Evolutionary conservation across 176 grass and related monocot species (phyloP), one percentile per base, ranked within the genome.

Genomic region (Raddia guianensis): DNA sequence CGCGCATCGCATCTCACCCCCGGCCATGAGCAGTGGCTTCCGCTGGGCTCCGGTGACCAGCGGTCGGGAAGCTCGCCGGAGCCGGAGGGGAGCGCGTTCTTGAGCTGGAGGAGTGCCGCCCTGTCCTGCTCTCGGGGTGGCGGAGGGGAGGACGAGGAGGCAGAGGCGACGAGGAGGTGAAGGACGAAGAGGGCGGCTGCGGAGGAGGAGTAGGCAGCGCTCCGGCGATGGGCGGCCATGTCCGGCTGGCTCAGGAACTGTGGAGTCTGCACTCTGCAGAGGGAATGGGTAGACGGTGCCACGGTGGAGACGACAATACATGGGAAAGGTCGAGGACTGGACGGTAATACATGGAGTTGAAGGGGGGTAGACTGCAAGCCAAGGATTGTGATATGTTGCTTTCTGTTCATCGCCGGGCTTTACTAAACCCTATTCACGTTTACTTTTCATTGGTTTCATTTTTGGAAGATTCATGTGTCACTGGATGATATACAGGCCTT

Each of bases 1-100:
- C 78, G 80, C 68, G 48, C 59, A 71, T 90, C 86, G 84, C 89
- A 97, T 20, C 49, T 73, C 53, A 97, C 89, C 12, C 70, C 89
- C 33, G 8, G 68, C 86, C 89, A 97, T 37, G 75, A 84, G 91
- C 94, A 97, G 84, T 91, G 91, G 76, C 84, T 68, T 12, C 18
- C 63, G 2, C 86, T 68, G 13, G 34, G 66, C 34, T 81, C 73
- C 53, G 35, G 46, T 14, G 78, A 76, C 77, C 82, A 89, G 75
- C 64, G 76, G 18, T 3, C 54, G 78, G 68, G 75, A 52, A 85
- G 54, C 11, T 82, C 76, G 55, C 78, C 68, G 42, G 78, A 58
- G 52, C 37, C 68, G 44, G 83, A 83, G 16, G 68, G 33, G 86
- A 97, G 77, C 7, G 44, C 83, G 78, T 51, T 80, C 84, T 84